Base-by-base conservation (phyloP, 306 rosid genomes). In the Glycine tomentella region DNA sequence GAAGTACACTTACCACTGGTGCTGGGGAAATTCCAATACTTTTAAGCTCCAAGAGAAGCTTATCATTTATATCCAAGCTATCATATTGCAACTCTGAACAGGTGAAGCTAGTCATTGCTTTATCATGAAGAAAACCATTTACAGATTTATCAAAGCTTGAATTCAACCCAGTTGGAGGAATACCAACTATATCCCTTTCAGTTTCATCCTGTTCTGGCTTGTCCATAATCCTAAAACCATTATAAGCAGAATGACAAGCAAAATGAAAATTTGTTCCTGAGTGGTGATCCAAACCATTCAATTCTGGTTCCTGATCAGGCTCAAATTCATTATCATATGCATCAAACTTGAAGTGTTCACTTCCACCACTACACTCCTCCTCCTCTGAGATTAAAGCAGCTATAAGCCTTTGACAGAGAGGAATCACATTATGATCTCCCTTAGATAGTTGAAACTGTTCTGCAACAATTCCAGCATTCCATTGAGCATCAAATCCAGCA, bases 341-440 rank as follows among this genome's bases (percentile, higher is more conserved):
- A 76, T 87, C 94, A 80, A 80, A 86, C 81, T 81, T 76, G 65
- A 85, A 77, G 79, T 89, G 92, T 71, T 89, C 98, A 87, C 56
- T 89, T 81, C 86, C 93, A 81, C 80, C 75, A 78, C 75, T 78
- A 81, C 87, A 89, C 84, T 89, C 93, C 90, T 91, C 93, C 90
- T 91, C 98, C 87, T 93, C 98, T 48, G 96, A 84, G 85, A 95
- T 93, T 59, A 95, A 83, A 59, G 99, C 93, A 12, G 98, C 97
- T 74, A 95, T 81, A 84, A 95, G 90, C 80, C 92, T 92, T 87
- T 95, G 96, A 84, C 89, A 95, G 65, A 95, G 92, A 62, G 99
- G 93, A 68, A 89, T 87, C 57, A 84, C 80, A 72, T 69, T 81
- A 83, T 87, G 87, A 87, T 88, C 94, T 81, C 88, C 89, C 79